These are phyloP conservation scores for Afroboletus lepidellus DNA, from an alignment of 1,284 basidiomycete genomes.

Conservation along the genomic window DNA sequence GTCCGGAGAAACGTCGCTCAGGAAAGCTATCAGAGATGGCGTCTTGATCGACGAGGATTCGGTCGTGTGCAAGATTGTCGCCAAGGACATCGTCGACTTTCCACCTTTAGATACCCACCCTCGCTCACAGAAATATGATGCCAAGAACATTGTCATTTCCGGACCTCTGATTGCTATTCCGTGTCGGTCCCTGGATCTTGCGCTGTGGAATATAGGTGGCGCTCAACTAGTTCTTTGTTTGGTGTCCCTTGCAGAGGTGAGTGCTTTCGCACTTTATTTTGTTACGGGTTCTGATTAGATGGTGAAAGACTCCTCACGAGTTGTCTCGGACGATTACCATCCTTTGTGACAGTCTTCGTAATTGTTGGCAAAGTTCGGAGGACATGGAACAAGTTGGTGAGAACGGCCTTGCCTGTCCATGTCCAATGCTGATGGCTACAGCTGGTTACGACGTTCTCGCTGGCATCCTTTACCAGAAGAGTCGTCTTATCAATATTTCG, in stretches of 20 bases:
- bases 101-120: constrained; percentile 6
- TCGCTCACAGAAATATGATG: neutral
- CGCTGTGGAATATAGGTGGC: constrained; percentile 84
- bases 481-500: constrained; percentile 72
- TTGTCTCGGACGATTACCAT: constrained; percentile 72
- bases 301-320: constrained; percentile 63
- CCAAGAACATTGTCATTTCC: neutral
- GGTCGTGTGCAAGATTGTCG: constrained; percentile 53
- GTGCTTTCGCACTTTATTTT: constrained; percentile 18
- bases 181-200: constrained; percentile 67
- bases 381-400: constrained; percentile 84
- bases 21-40: constrained; percentile 56
- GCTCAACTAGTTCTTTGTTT: constrained; percentile 73
- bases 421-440: constrained; percentile 33
- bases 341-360: constrained; percentile 72
- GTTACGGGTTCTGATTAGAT: neutral
- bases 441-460: constrained; percentile 88
- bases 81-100: constrained; percentile 24
- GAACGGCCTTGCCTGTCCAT: constrained; percentile 26
- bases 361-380: constrained; percentile 90
- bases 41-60: constrained; percentile 43
- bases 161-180: constrained; percentile 66
- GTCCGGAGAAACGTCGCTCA: constrained; percentile 36
- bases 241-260: constrained; percentile 74
- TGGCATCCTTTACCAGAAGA: constrained; percentile 71